A percentile compares a stretch with the other conserved stretches of the same genome.
Evolutionary conservation across 2,329 filamentous ascomycete species (phyloP).

Genomic region (Lasiodiplodia hormozganensis): DNA sequence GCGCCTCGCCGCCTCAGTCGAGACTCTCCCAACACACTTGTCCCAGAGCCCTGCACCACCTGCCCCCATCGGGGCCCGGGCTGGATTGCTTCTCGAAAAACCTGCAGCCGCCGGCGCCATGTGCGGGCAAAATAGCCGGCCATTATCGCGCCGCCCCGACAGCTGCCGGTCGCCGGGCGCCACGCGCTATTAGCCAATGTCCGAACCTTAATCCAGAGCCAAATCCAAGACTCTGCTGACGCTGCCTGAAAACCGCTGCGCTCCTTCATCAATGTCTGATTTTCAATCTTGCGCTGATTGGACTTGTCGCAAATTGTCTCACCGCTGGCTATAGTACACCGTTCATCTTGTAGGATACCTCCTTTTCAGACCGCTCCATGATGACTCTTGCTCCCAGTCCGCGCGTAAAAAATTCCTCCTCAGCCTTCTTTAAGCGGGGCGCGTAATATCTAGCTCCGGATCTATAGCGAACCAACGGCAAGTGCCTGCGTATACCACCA

Average conservation of each 20-base stretch:
- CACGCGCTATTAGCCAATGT: slow-evolving; percentile 19
- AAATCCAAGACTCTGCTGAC: slow-evolving; percentile 1
- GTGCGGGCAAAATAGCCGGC: slow-evolving; percentile 3
- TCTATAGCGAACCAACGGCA: background rate
- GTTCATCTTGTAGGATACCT: background rate
- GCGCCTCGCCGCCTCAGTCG: slow-evolving; percentile 12
- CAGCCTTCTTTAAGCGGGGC: slow-evolving; percentile 13
- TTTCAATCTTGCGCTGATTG: slow-evolving; percentile 22
- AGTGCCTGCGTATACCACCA: background rate
- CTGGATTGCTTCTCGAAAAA: too few species aligned
- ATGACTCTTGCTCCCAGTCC: slow-evolving; percentile 1
- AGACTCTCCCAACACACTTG: slow-evolving; percentile 2
- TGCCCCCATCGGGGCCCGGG: background rate
- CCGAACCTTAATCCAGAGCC: slow-evolving; percentile 24
- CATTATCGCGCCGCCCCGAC: background rate
- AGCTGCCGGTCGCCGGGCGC: slow-evolving; percentile 1
- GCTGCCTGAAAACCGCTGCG: background rate
- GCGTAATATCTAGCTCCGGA: slow-evolving; percentile 7
- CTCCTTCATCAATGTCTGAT: background rate
- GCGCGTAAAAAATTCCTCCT: background rate
- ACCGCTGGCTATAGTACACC: background rate
- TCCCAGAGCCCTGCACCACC: background rate
- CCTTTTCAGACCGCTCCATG: slow-evolving; percentile 4
- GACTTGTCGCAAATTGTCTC: background rate
- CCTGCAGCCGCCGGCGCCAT: background rate